These are phyloP conservation scores for Ambrosia artemisiifolia DNA, from an alignment of 129 eudicot species.

Conservation along the genomic window DNA sequence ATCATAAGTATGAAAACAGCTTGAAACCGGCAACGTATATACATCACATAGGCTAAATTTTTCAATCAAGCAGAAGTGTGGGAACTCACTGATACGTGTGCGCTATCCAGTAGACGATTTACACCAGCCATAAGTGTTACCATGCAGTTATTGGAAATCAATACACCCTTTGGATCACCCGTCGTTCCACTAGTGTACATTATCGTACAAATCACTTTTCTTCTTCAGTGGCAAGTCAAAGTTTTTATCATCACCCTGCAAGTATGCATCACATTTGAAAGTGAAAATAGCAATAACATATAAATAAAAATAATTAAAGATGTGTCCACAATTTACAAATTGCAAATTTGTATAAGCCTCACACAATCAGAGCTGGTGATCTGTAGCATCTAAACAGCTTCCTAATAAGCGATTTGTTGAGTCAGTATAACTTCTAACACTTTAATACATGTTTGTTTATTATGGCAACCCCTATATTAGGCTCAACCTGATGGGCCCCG, in stretches of 20 bases:
- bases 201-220: constrained; percentile 87
- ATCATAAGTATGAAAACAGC: neutral
- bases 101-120: constrained; percentile 51
- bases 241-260: constrained; percentile 63
- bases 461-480: neutral
- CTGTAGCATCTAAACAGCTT: no score
- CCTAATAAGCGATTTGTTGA: no score
- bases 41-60: neutral
- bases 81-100: constrained; percentile 61
- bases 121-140: constrained; percentile 81
- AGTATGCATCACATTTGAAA: neutral
- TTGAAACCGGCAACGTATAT: neutral
- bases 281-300: neutral
- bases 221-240: constrained; percentile 65
- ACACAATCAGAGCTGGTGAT: no score
- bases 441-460: no score
- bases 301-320: neutral
- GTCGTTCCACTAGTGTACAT: constrained; percentile 99
- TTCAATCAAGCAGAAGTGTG: neutral
- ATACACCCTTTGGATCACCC: constrained; percentile 97
- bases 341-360: no score
- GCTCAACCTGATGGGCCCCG: no score
- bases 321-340: no score
- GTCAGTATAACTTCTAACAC: no score
- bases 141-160: constrained; percentile 73